Evolutionary conservation across 371 early-diverging fungal species (phyloP).

Genomic region (Zychaea mexicana): DNA sequence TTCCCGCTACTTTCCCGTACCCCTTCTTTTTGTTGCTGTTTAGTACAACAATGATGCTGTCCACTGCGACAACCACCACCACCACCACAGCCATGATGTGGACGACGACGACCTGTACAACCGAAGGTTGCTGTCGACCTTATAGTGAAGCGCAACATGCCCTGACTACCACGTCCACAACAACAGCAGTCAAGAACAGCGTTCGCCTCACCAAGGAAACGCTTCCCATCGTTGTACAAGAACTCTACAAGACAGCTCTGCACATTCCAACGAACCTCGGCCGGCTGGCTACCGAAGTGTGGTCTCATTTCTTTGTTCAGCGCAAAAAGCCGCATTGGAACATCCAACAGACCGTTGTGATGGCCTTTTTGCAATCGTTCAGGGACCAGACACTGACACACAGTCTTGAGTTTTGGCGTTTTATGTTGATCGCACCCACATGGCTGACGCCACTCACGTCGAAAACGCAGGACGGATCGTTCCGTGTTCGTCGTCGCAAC

Average conservation of each 20-base stretch:
- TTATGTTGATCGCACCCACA: conserved; percentile 28
- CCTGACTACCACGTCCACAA: background rate
- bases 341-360: conserved; percentile 36
- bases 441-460: conserved; percentile 27
- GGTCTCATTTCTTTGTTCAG: conserved; percentile 24
- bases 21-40: background rate
- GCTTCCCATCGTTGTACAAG: conserved; percentile 7
- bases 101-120: background rate
- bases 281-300: conserved; percentile 24
- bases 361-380: conserved; percentile 36
- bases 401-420: conserved; percentile 40
- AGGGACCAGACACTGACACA: conserved; percentile 28
- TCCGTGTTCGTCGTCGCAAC: conserved; percentile 19
- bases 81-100: background rate
- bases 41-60: background rate
- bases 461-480: conserved; percentile 24
- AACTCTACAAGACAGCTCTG: conserved; percentile 23
- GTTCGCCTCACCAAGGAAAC: background rate
- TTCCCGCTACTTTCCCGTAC: background rate
- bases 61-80: background rate
- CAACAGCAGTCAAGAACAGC: background rate
- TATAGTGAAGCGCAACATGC: background rate
- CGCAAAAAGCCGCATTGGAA: conserved; percentile 45
- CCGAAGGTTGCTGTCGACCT: conserved; percentile 10
- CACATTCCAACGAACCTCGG: conserved; percentile 20